These are phyloP conservation scores for Marchantia paleacea DNA, from an alignment of 225 moss, liverwort and hornwort species.

Conservation along the genomic window DNA sequence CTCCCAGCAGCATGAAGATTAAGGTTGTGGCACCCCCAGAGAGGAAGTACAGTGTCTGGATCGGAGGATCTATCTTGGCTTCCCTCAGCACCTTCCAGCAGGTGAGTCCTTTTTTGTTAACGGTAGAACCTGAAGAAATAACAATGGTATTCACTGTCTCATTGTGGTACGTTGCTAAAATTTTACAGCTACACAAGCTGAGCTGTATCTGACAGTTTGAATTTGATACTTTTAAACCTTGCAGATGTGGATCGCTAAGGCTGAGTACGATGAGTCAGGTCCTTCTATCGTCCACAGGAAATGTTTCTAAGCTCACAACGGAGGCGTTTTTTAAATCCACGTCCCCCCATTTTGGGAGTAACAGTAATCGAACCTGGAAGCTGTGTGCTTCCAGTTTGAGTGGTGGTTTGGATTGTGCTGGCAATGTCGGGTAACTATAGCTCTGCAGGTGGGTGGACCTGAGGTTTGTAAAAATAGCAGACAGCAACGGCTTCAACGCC, in stretches of 20 bases:
- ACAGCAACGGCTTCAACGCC: slow-evolving; percentile 19
- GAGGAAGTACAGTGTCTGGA: slow-evolving; percentile 66
- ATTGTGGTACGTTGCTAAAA: too few species aligned
- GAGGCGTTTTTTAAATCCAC: slow-evolving; percentile 32
- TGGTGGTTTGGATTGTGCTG: slow-evolving; percentile 36
- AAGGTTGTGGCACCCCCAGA: slow-evolving; percentile 61
- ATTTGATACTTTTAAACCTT: background rate
- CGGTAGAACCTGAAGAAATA: too few species aligned
- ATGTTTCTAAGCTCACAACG: slow-evolving; percentile 59
- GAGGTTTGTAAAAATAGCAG: slow-evolving; percentile 53
- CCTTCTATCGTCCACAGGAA: slow-evolving; percentile 96
- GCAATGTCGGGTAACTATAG: slow-evolving; percentile 32
- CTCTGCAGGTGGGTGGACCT: slow-evolving; percentile 38
- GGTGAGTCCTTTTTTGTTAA: slow-evolving; percentile 31
- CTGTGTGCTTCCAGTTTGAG: slow-evolving; percentile 39
- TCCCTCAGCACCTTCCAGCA: slow-evolving; percentile 97
- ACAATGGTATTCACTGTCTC: too few species aligned
- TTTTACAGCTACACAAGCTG: too few species aligned
- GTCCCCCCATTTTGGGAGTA: slow-evolving; percentile 25
- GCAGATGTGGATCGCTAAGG: slow-evolving; percentile 99
- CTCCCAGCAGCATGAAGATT: slow-evolving; percentile 64
- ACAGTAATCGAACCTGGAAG: slow-evolving; percentile 33
- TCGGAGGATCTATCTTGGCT: slow-evolving; percentile 64
- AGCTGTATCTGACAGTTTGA: background rate
- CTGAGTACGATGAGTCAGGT: slow-evolving; percentile 93